Evolutionary conservation across 2,329 filamentous ascomycete genomes (phyloP).

Genomic region (Alternaria sp.): DNA sequence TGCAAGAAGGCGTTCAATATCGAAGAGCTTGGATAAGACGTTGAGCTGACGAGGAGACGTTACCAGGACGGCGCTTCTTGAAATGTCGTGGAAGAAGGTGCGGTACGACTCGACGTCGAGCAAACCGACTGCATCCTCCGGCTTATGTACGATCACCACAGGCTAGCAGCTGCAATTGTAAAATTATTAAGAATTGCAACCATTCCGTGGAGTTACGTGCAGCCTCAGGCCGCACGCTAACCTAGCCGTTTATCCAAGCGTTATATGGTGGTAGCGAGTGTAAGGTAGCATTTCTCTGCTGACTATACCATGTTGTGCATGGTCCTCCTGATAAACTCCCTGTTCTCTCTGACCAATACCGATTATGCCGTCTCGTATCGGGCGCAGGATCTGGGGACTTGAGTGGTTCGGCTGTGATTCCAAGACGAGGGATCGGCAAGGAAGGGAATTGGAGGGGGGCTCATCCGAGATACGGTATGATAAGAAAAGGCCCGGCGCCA

Average conservation of each 20-base stretch:
- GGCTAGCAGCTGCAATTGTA: background rate
- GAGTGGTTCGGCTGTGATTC: slow-evolving; percentile 22
- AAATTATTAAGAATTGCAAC: slow-evolving; percentile 17
- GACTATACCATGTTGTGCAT: slow-evolving; percentile 7
- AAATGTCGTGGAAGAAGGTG: background rate
- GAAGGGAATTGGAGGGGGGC: slow-evolving; percentile 15
- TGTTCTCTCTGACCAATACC: slow-evolving; percentile 18
- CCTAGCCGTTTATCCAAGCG: slow-evolving; percentile 8
- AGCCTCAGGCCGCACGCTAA: slow-evolving; percentile 2
- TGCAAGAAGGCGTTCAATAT: background rate
- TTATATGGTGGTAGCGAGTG: slow-evolving; percentile 9
- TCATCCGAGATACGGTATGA: slow-evolving; percentile 18
- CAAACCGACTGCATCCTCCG: background rate
- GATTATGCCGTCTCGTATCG: slow-evolving; percentile 8
- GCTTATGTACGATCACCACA: slow-evolving; percentile 19
- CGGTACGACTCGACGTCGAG: background rate
- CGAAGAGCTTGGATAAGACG: background rate
- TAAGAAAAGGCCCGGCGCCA: slow-evolving; percentile 21
- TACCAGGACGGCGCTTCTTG: slow-evolving; percentile 2
- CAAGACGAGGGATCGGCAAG: slow-evolving; percentile 21
- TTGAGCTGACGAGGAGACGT: background rate
- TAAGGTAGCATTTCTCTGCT: slow-evolving; percentile 29
- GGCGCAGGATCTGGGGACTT: slow-evolving; percentile 4
- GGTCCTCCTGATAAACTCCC: slow-evolving; percentile 13
- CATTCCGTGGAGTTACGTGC: slow-evolving; percentile 30